Percentiles rank a stretch among this genome's conserved stretches.
These are phyloP conservation scores for Pouteria glomerata DNA, from an alignment of 148 eudicot genomes.

Conservation along the genomic window DNA sequence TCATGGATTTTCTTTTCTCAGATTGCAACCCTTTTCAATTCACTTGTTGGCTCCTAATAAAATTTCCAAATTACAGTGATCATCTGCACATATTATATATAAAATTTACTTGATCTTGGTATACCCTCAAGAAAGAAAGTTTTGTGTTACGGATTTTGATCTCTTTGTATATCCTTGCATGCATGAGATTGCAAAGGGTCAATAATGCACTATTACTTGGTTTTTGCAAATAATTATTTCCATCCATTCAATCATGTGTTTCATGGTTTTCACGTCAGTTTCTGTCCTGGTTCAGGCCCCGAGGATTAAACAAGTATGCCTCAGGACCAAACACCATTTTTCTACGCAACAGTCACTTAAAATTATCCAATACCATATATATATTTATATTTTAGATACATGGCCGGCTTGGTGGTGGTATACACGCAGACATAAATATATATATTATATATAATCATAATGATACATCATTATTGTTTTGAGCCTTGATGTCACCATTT, in stretches of 20 bases:
- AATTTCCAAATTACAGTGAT: background rate
- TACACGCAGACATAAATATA: background rate
- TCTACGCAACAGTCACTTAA: background rate
- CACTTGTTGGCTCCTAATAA: background rate
- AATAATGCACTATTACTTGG: background rate
- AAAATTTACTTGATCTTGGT: background rate
- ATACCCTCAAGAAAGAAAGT: background rate
- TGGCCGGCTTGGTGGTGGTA: background rate
- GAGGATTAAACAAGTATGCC: background rate
- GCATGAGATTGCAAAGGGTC: background rate
- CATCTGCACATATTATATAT: background rate
- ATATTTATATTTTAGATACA: background rate
- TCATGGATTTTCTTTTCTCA: background rate
- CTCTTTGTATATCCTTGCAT: background rate
- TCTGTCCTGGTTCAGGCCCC: background rate
- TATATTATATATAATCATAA: no score
- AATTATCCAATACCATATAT: background rate
- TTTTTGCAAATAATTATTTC: background rate
- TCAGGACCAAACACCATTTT: background rate
- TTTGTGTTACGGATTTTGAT: background rate
- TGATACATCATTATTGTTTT: no score
- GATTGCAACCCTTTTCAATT: background rate
- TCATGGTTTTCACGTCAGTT: background rate
- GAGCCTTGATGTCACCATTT: no score
- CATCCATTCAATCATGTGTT: background rate